phyloP scores from a whole-genome alignment of 2,329 filamentous ascomycete genomes.

The Nemania sp. region DNA sequence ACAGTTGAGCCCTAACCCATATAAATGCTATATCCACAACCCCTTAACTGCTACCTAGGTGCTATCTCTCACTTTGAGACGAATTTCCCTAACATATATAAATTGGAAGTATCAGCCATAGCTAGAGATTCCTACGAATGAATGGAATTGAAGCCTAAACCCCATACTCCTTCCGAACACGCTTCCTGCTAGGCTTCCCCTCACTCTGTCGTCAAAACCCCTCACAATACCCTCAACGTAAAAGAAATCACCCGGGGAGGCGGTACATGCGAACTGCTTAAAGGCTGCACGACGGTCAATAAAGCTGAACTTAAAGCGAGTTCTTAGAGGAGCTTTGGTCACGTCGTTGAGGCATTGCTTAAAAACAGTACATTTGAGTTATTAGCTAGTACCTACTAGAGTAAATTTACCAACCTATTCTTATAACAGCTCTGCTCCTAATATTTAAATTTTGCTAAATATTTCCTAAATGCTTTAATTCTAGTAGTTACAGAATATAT shows the following conservation, averaged over 20 bases:
- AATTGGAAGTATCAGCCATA: constrained; percentile 4
- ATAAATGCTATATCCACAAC: constrained; percentile 8
- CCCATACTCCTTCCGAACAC: constrained; percentile 1
- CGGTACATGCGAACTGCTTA: not conserved
- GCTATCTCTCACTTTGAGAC: constrained; percentile 7
- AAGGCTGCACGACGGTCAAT: constrained; percentile 3
- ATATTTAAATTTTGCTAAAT: too few species aligned
- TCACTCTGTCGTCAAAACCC: constrained; percentile 1
- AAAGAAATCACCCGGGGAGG: not conserved
- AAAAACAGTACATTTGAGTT: not conserved
- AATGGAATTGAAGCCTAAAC: constrained; percentile 7
- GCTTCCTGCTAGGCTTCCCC: constrained; percentile 1
- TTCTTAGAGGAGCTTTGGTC: constrained; percentile 1
- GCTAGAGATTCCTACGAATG: constrained; percentile 4
- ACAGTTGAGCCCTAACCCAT: not conserved
- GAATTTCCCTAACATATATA: constrained; percentile 5
- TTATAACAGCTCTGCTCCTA: too few species aligned
- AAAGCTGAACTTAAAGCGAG: constrained; percentile 1
- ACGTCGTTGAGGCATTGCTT: not conserved
- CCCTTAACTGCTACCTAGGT: constrained; percentile 7
- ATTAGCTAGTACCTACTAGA: not conserved
- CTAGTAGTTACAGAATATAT: too few species aligned
- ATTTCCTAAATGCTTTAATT: too few species aligned
- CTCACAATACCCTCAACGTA: constrained; percentile 1
- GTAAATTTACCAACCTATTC: not conserved